Evolutionary conservation across 2,329 filamentous ascomycete species (phyloP).

Genomic region (Pseudogymnoascus pannorum): DNA sequence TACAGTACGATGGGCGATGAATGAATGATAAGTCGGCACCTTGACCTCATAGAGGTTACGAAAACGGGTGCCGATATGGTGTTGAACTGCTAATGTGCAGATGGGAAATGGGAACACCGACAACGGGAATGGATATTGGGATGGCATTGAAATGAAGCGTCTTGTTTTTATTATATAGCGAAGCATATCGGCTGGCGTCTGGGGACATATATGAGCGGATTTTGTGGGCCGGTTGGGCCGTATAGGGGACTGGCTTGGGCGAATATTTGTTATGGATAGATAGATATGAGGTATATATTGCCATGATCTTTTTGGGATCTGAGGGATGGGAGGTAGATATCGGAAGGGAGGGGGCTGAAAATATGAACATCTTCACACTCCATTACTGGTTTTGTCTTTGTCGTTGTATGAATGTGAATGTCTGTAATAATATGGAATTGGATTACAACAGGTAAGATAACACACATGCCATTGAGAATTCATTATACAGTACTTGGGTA

Average conservation of each 20-base stretch:
- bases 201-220: not conserved
- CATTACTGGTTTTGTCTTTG: not conserved
- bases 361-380: conserved; percentile 3
- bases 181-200: conserved; percentile 1
- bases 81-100: not conserved
- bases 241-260: not conserved
- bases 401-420: not conserved
- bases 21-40: not conserved
- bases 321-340: not conserved
- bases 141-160: conserved; percentile 1
- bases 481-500: conserved; percentile 8
- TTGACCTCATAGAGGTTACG: not conserved
- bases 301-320: conserved; percentile 3
- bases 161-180: conserved; percentile 4
- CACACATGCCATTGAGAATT: not conserved
- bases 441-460: not conserved
- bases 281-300: not conserved
- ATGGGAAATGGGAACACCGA: not conserved
- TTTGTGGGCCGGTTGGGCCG: not conserved
- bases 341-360: not conserved
- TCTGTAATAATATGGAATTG: not conserved
- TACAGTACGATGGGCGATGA: not conserved
- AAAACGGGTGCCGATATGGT: not conserved
- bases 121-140: not conserved
- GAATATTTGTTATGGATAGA: not conserved